These are phyloP conservation scores for Scleromitrula shiraiana DNA, from an alignment of 2,329 filamentous ascomycete species.

Conservation along the genomic window DNA sequence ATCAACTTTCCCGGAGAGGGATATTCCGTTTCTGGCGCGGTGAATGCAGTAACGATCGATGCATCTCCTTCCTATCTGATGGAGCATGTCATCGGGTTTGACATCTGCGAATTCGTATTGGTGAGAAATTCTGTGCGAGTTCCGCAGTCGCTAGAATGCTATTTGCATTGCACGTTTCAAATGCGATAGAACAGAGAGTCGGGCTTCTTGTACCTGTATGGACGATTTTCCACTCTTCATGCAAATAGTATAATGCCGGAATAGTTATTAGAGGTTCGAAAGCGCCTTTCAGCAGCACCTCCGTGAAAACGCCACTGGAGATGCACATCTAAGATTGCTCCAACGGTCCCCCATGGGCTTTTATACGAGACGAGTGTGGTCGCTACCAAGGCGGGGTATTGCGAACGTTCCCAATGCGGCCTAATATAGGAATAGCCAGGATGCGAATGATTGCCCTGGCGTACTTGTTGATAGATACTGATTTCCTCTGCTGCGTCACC, in stretches of 20 bases:
- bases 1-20: conserved; percentile 37
- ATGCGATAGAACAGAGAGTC: neutral
- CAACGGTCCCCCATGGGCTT: conserved; percentile 38
- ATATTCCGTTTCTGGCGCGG: conserved; percentile 32
- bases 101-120: conserved; percentile 29
- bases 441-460: conserved; percentile 23
- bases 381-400: neutral
- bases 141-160: neutral
- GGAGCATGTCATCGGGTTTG: conserved; percentile 41
- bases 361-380: conserved; percentile 30
- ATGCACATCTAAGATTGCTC: conserved; percentile 21
- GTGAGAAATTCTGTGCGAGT: neutral
- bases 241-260: conserved; percentile 86
- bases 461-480: conserved; percentile 35
- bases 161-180: neutral
- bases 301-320: conserved; percentile 13
- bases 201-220: conserved; percentile 59
- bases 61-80: conserved; percentile 28
- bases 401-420: neutral
- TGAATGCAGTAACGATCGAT: conserved; percentile 32
- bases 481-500: conserved; percentile 28
- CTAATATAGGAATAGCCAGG: conserved; percentile 30
- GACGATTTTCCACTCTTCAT: conserved; percentile 95
- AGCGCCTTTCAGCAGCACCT: conserved; percentile 78
- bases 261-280: conserved; percentile 95